phyloP scores from a whole-genome alignment of 169 alveolate genomes.

The Plasmodium berghei region DNA sequence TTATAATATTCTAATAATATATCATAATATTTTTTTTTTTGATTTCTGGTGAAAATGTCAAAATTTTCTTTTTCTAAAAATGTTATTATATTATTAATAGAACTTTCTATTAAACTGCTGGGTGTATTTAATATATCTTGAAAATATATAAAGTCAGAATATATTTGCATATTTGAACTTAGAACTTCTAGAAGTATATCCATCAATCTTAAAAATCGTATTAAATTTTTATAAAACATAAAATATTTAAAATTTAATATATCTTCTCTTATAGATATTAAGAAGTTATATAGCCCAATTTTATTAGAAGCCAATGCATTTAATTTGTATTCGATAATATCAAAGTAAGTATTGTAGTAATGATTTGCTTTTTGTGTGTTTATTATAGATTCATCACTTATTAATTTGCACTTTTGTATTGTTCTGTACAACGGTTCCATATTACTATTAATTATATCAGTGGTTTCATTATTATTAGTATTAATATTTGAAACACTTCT shows the following conservation, averaged over 20 bases:
- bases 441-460: slow-evolving; percentile 10
- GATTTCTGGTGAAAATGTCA: slow-evolving; percentile 19
- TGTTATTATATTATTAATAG: slow-evolving; percentile 26
- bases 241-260: slow-evolving; percentile 62
- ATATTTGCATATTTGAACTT: slow-evolving; percentile 27
- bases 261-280: slow-evolving; percentile 68
- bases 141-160: slow-evolving; percentile 34
- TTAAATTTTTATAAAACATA: slow-evolving; percentile 43
- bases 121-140: slow-evolving; percentile 49
- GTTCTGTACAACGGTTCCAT: slow-evolving; percentile 7
- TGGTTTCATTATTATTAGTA: background rate
- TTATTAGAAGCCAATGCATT: slow-evolving; percentile 26
- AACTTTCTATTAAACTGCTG: slow-evolving; percentile 12
- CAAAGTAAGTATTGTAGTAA: slow-evolving; percentile 43
- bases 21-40: slow-evolving; percentile 6
- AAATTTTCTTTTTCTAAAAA: slow-evolving; percentile 38
- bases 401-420: background rate
- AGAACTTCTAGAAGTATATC: slow-evolving; percentile 27
- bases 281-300: slow-evolving; percentile 34
- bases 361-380: slow-evolving; percentile 17
- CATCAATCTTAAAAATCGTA: slow-evolving; percentile 50
- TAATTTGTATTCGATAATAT: slow-evolving; percentile 47
- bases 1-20: slow-evolving; percentile 2
- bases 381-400: slow-evolving; percentile 28
- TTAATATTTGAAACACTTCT: too few relatives aligned